Evolutionary conservation across 306 rosid genomes (phyloP).

Genomic region (Coriaria nepalensis): DNA sequence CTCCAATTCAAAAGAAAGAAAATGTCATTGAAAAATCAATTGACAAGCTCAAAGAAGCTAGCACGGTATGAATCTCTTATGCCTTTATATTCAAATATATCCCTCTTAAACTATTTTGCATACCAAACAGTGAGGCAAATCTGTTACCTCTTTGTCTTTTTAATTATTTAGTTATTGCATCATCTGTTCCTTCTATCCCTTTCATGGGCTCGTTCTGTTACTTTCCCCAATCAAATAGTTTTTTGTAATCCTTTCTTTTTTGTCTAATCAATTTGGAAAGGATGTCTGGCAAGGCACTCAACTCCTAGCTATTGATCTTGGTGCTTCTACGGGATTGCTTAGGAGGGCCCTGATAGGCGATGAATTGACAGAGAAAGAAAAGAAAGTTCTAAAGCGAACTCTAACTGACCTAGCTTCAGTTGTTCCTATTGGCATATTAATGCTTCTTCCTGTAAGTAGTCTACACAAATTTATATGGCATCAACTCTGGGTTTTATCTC

Average conservation of each 20-base stretch:
- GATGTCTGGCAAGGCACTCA: slow-evolving; percentile 99
- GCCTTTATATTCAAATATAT: slow-evolving; percentile 5
- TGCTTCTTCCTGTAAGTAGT: slow-evolving; percentile 87
- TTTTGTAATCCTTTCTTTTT: not conserved
- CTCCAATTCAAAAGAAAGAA: slow-evolving; percentile 51
- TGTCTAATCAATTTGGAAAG: slow-evolving; percentile 24
- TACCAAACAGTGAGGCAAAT: too few species aligned
- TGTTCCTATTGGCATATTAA: slow-evolving; percentile 80
- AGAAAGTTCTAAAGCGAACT: slow-evolving; percentile 68
- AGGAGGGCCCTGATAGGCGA: slow-evolving; percentile 72
- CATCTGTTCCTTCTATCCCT: too few species aligned
- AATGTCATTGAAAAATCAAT: slow-evolving; percentile 54
- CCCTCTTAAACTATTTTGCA: not conserved
- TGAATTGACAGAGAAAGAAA: slow-evolving; percentile 84
- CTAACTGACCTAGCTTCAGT: slow-evolving; percentile 89
- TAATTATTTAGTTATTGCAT: too few species aligned
- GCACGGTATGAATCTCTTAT: slow-evolving; percentile 41
- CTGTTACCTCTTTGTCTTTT: too few species aligned
- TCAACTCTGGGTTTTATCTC: too few species aligned
- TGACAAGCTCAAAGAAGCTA: slow-evolving; percentile 65
- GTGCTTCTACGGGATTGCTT: slow-evolving; percentile 59
- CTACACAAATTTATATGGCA: not conserved
- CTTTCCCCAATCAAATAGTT: too few species aligned
- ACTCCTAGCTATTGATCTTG: slow-evolving; percentile 76
- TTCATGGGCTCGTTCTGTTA: too few species aligned